phyloP scores from a whole-genome alignment of 192 early-diverging fungal genomes.

The Entomortierella parvispora region DNA sequence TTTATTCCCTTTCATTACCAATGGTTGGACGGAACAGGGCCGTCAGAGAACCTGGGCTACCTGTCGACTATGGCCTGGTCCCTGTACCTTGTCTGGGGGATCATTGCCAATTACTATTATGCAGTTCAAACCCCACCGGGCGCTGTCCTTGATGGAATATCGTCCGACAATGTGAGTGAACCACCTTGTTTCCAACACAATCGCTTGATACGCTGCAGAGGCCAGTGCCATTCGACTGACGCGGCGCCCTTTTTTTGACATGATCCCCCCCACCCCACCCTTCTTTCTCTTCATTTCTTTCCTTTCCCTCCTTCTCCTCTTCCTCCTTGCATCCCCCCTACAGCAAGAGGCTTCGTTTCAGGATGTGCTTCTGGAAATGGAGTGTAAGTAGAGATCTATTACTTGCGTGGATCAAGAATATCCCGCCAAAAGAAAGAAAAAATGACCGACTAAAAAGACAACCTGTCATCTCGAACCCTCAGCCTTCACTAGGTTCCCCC shows the following conservation, averaged over 20 bases:
- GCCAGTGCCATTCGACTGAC: slow-evolving; percentile 1
- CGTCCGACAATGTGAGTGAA: slow-evolving; percentile 13
- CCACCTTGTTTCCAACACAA: too few relatives aligned
- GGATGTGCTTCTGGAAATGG: slow-evolving; percentile 57
- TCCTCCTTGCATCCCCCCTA: not conserved
- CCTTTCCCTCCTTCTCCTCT: too few relatives aligned
- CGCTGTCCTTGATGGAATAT: slow-evolving; percentile 38
- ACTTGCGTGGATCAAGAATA: too few relatives aligned
- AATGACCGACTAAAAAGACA: too few relatives aligned
- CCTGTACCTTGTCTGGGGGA: slow-evolving; percentile 60
- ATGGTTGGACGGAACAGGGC: slow-evolving; percentile 43
- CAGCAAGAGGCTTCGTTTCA: slow-evolving; percentile 46
- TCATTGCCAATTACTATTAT: slow-evolving; percentile 66
- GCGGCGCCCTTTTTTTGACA: too few relatives aligned
- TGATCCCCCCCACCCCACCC: too few relatives aligned
- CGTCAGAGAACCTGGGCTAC: slow-evolving; percentile 29
- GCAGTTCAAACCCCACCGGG: slow-evolving; percentile 65
- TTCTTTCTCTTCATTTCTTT: too few relatives aligned
- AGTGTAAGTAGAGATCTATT: slow-evolving; percentile 35
- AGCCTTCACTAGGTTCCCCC: slow-evolving; percentile 18
- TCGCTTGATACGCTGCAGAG: too few relatives aligned
- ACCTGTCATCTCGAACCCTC: too few relatives aligned
- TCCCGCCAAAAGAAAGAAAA: too few relatives aligned
- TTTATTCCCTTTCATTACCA: slow-evolving; percentile 57
- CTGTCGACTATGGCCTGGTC: slow-evolving; percentile 41